Percentiles rank a stretch among this genome's conserved stretches.
Evolutionary conservation across 176 grass and related monocot genomes (phyloP).

Genomic region (Triticum turgidum): DNA sequence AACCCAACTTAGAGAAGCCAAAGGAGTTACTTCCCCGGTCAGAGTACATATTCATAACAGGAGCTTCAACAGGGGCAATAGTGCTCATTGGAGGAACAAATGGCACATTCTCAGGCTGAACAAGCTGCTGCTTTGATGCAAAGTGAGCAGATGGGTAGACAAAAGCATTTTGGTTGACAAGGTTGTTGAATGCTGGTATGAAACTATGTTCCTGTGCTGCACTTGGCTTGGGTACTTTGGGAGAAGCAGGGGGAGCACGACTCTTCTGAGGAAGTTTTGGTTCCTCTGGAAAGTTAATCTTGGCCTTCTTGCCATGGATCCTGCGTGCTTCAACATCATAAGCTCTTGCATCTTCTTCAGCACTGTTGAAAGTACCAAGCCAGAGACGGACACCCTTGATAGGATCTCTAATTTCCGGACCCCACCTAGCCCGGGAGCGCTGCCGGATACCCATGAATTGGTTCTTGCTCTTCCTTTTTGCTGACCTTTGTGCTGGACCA

Average conservation of each 20-base stretch:
- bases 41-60: conserved; percentile 46
- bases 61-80: conserved; percentile 35
- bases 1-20: conserved; percentile 40
- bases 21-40: conserved; percentile 74
- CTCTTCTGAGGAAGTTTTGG: conserved; percentile 41
- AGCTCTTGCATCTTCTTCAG: conserved; percentile 94
- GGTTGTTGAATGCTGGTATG: conserved; percentile 23
- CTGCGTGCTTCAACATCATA: conserved; percentile 84
- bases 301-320: conserved; percentile 94
- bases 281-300: conserved; percentile 82
- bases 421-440: conserved; percentile 96
- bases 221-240: conserved; percentile 33
- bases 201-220: conserved; percentile 33
- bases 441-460: conserved; percentile 86
- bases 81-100: conserved; percentile 38
- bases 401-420: conserved; percentile 96
- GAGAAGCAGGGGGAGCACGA: not conserved
- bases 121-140: conserved; percentile 32
- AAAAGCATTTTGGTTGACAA: conserved; percentile 28
- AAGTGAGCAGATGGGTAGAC: conserved; percentile 34
- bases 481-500: conserved; percentile 27
- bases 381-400: conserved; percentile 87
- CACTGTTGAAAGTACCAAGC: conserved; percentile 93
- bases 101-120: conserved; percentile 21
- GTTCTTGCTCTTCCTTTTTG: conserved; percentile 89